These are phyloP conservation scores for Penicillium verhagenii DNA, from an alignment of 495 filamentous ascomycete genomes.

Conservation along the genomic window DNA sequence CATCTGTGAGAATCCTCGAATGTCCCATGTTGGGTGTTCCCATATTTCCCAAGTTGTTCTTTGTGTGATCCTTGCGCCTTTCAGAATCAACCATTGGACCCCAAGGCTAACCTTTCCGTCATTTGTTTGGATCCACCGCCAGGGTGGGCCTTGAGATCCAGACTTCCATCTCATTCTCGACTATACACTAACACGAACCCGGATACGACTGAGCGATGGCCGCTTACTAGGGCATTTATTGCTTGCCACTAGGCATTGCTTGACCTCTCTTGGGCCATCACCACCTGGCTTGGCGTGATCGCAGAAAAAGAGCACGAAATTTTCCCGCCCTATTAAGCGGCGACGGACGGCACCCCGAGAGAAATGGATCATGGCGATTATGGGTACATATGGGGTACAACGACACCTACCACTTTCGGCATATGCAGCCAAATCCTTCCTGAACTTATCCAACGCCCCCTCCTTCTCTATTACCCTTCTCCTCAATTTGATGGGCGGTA, in stretches of 20 bases:
- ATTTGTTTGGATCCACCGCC: slow-evolving; percentile 9
- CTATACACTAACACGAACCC: background rate
- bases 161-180: slow-evolving; percentile 5
- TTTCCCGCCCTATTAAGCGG: background rate
- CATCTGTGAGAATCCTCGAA: slow-evolving; percentile 8
- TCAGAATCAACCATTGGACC: background rate
- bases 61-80: background rate
- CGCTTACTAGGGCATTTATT: too few species aligned
- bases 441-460: background rate
- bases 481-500: too few species aligned
- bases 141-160: background rate
- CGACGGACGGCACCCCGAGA: background rate
- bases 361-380: background rate
- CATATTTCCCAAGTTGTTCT: background rate
- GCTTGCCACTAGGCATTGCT: slow-evolving; percentile 21
- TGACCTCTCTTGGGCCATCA: slow-evolving; percentile 12
- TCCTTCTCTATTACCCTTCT: too few species aligned
- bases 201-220: background rate
- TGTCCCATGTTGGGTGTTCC: background rate
- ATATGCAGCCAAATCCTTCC: background rate
- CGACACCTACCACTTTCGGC: background rate
- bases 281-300: slow-evolving; percentile 11
- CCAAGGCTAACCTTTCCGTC: background rate
- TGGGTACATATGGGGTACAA: background rate
- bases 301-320: background rate